These are phyloP conservation scores for Trichosporon ovoides DNA, from an alignment of 1,284 basidiomycete species.

Conservation along the genomic window DNA sequence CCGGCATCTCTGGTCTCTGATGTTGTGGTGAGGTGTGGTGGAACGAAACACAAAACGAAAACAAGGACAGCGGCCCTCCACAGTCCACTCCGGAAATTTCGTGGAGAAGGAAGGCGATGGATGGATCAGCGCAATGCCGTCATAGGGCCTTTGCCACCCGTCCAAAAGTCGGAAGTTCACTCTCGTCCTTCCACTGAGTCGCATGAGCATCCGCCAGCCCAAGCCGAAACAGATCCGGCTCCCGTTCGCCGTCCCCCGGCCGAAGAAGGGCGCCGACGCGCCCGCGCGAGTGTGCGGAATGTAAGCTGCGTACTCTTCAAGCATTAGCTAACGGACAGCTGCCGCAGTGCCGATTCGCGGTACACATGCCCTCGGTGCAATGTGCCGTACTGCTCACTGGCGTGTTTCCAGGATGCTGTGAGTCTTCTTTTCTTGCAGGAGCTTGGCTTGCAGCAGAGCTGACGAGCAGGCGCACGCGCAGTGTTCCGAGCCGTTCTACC, in stretches of 20 bases:
- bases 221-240: conserved; percentile 41
- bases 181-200: background rate
- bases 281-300: conserved; percentile 35
- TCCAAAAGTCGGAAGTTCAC: background rate
- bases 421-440: conserved; percentile 5
- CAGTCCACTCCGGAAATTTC: background rate
- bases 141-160: too few relatives aligned
- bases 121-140: too few relatives aligned
- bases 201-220: conserved; percentile 44
- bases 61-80: too few relatives aligned
- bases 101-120: background rate
- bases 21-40: too few relatives aligned
- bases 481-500: conserved; percentile 49
- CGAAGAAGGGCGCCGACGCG: conserved; percentile 24
- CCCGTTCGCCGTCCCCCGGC: conserved; percentile 40
- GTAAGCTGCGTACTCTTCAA: conserved; percentile 17
- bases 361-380: conserved; percentile 50
- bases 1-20: too few relatives aligned
- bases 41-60: too few relatives aligned
- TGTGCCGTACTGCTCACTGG: conserved; percentile 46
- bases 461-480: conserved; percentile 38
- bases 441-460: background rate
- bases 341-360: conserved; percentile 37
- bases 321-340: conserved; percentile 25
- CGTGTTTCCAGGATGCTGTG: conserved; percentile 42